A percentile compares a stretch with the other conserved stretches of the same genome.
Evolutionary conservation across 2,329 filamentous ascomycete genomes (phyloP).

Genomic region (Claviceps sp.): DNA sequence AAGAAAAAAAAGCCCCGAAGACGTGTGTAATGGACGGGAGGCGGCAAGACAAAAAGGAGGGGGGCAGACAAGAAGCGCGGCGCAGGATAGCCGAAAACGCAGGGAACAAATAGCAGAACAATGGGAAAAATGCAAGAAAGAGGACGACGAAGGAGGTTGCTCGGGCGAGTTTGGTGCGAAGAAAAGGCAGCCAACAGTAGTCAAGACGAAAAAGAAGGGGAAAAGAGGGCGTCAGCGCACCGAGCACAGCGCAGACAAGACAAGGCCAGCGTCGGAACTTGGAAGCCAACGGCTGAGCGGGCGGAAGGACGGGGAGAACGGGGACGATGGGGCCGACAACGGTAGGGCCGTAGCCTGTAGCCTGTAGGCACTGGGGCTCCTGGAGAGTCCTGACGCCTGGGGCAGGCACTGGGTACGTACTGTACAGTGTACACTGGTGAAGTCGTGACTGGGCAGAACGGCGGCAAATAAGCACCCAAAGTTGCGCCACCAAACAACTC

Average conservation of each 20-base stretch:
- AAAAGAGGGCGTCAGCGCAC: neutral
- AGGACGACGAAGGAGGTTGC: neutral
- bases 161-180: conserved; percentile 1
- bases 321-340: neutral
- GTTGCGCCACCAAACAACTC: too few relatives aligned
- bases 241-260: neutral
- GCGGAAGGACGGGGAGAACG: neutral
- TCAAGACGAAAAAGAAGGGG: neutral
- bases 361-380: too few relatives aligned
- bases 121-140: neutral
- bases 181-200: neutral
- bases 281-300: neutral
- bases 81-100: neutral
- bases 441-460: neutral
- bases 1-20: neutral
- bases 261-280: neutral
- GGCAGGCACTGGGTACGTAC: too few relatives aligned
- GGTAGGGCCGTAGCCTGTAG: neutral
- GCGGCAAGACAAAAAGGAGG: neutral
- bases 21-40: neutral
- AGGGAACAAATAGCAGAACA: neutral
- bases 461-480: too few relatives aligned
- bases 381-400: too few relatives aligned
- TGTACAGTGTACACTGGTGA: neutral
- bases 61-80: neutral